Evolutionary conservation across 2,329 filamentous ascomycete genomes (phyloP).

Genomic region (Fusarium verticillioides): DNA sequence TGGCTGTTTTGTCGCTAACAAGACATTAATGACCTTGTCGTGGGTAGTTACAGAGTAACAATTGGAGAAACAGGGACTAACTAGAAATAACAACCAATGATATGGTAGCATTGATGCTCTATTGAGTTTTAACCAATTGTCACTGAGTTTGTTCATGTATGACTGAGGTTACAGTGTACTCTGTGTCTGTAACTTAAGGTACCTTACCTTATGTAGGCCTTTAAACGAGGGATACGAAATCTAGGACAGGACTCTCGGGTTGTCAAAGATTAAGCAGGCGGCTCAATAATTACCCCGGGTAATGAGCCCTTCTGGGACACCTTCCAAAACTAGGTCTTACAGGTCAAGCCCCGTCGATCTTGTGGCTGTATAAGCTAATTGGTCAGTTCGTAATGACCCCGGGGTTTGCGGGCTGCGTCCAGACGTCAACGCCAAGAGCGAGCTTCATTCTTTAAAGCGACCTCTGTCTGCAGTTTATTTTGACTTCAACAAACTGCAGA

Average conservation of each 20-base stretch:
- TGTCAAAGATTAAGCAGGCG: constrained; percentile 16
- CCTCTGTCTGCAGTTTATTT: neutral
- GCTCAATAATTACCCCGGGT: constrained; percentile 13
- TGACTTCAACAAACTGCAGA: neutral
- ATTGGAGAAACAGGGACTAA: neutral
- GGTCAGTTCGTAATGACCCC: constrained; percentile 27
- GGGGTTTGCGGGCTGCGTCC: constrained; percentile 20
- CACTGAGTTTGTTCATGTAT: neutral
- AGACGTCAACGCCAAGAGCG: constrained; percentile 20
- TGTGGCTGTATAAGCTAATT: constrained; percentile 27
- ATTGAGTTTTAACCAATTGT: neutral
- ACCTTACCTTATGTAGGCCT: neutral
- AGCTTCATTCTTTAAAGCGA: neutral
- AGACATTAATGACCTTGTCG: neutral
- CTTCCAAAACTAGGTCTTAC: neutral
- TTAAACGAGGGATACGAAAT: constrained; percentile 9
- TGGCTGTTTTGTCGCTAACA: neutral
- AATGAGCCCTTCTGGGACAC: neutral
- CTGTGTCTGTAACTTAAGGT: neutral
- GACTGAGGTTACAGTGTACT: neutral
- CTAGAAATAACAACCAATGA: neutral
- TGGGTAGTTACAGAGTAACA: neutral
- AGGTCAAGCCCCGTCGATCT: neutral
- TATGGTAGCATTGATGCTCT: neutral
- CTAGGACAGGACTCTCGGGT: neutral